phyloP scores from a whole-genome alignment of 176 grass and related monocot genomes.

The Metroxylon sagu region DNA sequence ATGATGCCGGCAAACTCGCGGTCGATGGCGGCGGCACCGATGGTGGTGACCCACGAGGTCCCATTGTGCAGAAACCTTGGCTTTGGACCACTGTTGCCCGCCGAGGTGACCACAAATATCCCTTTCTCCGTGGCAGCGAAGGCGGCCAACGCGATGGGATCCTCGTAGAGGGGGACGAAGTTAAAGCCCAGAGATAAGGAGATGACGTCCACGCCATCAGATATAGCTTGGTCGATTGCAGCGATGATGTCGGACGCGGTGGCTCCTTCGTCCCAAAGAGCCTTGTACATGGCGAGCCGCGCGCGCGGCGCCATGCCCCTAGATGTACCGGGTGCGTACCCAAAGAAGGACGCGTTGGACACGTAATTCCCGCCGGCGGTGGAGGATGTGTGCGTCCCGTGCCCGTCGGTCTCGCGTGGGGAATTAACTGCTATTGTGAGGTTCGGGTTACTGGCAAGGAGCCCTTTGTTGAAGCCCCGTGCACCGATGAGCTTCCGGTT shows the following conservation, averaged over 20 bases:
- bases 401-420: conserved; percentile 47
- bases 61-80: conserved; percentile 37
- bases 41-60: conserved; percentile 57
- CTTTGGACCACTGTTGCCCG: conserved; percentile 10
- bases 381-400: conserved; percentile 73
- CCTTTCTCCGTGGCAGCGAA: conserved; percentile 43
- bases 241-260: conserved; percentile 52
- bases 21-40: conserved; percentile 12
- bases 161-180: conserved; percentile 34
- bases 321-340: conserved; percentile 38
- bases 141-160: conserved; percentile 41
- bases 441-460: conserved; percentile 28
- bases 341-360: conserved; percentile 42
- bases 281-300: conserved; percentile 65
- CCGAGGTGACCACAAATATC: conserved; percentile 38
- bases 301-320: conserved; percentile 44
- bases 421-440: conserved; percentile 39
- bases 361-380: conserved; percentile 42
- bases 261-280: conserved; percentile 22
- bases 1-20: not conserved
- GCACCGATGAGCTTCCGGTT: conserved; percentile 77
- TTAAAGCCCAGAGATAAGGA: conserved; percentile 47
- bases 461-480: conserved; percentile 47
- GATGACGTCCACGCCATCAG: conserved; percentile 55
- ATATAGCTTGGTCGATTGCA: conserved; percentile 46